Conservation (phyloP, 257 asterid species). For the Dorcoceras hygrometricum region DNA sequence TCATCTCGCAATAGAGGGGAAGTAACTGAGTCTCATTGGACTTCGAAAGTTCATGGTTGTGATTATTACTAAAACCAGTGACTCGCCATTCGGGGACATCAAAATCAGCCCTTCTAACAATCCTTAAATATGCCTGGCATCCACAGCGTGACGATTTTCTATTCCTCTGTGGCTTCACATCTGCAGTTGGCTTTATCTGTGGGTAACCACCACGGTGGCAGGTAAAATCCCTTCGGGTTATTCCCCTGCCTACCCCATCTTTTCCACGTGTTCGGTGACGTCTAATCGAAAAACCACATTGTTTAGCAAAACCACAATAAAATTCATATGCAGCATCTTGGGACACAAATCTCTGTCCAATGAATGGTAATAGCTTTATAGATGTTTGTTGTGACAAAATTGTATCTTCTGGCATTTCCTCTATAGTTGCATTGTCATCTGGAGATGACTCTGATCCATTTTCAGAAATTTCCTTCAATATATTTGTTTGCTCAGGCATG, state of each 20-base stretch:
- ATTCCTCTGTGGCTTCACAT: constrained; percentile 45
- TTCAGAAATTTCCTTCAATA: constrained; percentile 37
- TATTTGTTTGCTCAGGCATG: constrained; percentile 38
- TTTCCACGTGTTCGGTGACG: constrained; percentile 59
- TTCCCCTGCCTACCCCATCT: constrained; percentile 61
- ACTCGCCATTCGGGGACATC: constrained; percentile 60
- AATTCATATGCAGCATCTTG: constrained; percentile 63
- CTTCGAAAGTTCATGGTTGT: constrained; percentile 55
- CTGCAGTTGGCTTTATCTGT: constrained; percentile 45
- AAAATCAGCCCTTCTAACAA: constrained; percentile 45
- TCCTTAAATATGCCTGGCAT: constrained; percentile 60
- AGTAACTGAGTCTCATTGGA: constrained; percentile 36
- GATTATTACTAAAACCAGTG: constrained; percentile 50
- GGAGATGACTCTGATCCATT: constrained; percentile 59
- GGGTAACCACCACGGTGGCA: constrained; percentile 68
- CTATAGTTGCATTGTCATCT: constrained; percentile 52
- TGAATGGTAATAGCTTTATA: constrained; percentile 50
- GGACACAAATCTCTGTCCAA: constrained; percentile 56
- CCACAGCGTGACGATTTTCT: constrained; percentile 62
- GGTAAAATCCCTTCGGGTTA: constrained; percentile 57
- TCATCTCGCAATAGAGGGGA: constrained; percentile 43
- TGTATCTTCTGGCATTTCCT: constrained; percentile 56
- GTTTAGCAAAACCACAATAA: constrained; percentile 56
- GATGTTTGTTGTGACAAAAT: constrained; percentile 51
- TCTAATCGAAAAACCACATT: constrained; percentile 57